Percentiles rank a stretch among this genome's conserved stretches.
Conservation (phyloP, 805 yeast genomes). For the Metschnikowia reukaufii region DNA sequence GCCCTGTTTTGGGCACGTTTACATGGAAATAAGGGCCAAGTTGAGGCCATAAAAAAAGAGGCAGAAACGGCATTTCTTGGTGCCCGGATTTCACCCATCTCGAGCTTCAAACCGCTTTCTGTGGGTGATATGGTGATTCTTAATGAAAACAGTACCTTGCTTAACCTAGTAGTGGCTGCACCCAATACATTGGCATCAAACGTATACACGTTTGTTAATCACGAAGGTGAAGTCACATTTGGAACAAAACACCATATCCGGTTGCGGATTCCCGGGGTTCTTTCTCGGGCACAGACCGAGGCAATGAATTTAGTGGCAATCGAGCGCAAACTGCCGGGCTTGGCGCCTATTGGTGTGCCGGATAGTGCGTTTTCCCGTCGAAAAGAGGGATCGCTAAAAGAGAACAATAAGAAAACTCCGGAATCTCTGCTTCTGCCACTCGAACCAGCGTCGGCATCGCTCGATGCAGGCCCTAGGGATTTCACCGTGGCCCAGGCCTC, state of each 20-base stretch:
- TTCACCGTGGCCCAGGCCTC: slow-evolving; percentile 37
- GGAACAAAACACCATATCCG: slow-evolving; percentile 43
- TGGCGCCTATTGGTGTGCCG: slow-evolving; percentile 41
- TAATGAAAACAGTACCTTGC: slow-evolving; percentile 41
- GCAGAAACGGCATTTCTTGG: slow-evolving; percentile 5
- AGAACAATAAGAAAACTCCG: background rate
- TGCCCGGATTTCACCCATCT: slow-evolving; percentile 9
- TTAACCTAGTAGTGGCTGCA: slow-evolving; percentile 54
- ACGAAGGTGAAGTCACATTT: slow-evolving; percentile 57
- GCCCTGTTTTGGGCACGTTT: slow-evolving; percentile 11
- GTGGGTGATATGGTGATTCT: slow-evolving; percentile 68
- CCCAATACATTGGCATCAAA: slow-evolving; percentile 53
- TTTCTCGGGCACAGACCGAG: slow-evolving; percentile 41
- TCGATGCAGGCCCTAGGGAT: slow-evolving; percentile 8
- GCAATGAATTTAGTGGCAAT: slow-evolving; percentile 26
- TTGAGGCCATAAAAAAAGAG: background rate
- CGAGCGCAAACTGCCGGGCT: slow-evolving; percentile 31
- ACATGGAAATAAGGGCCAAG: slow-evolving; percentile 4
- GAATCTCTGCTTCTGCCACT: slow-evolving; percentile 14
- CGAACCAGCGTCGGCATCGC: slow-evolving; percentile 9
- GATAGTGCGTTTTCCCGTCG: slow-evolving; percentile 32
- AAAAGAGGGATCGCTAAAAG: slow-evolving; percentile 14
- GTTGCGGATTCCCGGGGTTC: slow-evolving; percentile 54
- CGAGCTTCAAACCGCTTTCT: slow-evolving; percentile 24
- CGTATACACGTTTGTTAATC: slow-evolving; percentile 55